Base-by-base conservation (phyloP, 2,329 filamentous ascomycete genomes). In the Pseudogymnoascus sp. region DNA sequence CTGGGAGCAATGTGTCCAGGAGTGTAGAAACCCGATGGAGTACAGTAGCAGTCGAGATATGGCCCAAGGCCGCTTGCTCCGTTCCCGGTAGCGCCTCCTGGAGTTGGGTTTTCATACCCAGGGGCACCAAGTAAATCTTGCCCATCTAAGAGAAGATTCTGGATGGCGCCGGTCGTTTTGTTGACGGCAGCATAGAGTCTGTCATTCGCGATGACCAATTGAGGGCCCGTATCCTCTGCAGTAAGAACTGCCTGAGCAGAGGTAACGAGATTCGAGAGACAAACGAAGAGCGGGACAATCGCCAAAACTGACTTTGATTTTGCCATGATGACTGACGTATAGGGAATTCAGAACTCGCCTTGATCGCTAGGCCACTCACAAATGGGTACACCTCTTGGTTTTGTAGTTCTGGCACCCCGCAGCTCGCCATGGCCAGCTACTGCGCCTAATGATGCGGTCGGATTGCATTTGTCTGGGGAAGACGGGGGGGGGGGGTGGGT, bases 1-100 rank as follows among this genome's bases (percentile, higher is more conserved):
- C 71, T 75, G 0, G 80, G 77, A 4, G 71, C 74, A 4, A 77
- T 78, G 4, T 73, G 73, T 0, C 82, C 83, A 0, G 83, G 81
- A 0, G 82, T 86, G 72, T 82, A 87, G 66, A 79, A 80, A 0
- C 84, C 84, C 0, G 75, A 76, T 1, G 82, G 82, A 0, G 76
- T 81, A 67, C 83, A 87, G 70, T 86, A 84, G 68, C 84, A 87
- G 69, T 87, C 83, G 5, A 86, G 77, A 66, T 86, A 85, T 1
- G 82, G 80, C 0, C 81, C 80, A 25, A 79, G 75, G 2, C 82
- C 82, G 4, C 71, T 75, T 15, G 73, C 73, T 15, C 76, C 77
- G n/a, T 72, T 72, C 15, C 66, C 64, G 12, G 64, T 66, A 14
- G 64, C 62, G 12, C 64, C 64, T 15, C 64, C 64, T 36, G 64